Base-by-base conservation (phyloP, 371 early-diverging fungal genomes). In the Mucor racemosus region DNA sequence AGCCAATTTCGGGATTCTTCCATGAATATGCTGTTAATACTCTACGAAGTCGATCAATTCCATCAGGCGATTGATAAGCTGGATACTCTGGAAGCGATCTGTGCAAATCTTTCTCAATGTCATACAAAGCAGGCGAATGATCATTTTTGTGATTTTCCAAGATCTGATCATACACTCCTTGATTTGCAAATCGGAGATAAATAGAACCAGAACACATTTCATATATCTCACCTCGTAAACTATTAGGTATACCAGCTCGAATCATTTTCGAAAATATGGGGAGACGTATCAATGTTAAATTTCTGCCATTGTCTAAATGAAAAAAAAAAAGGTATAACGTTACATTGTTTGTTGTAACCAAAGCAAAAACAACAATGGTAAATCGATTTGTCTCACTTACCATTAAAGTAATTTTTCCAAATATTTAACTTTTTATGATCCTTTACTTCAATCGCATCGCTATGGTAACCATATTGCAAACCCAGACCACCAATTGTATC, bases 91-190 rank as follows among this genome's bases (percentile, higher is more conserved):
- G 99, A n/a, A 98, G 76, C 10, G 91, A 90, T 76, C 91, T 86
- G 66, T 94, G 96, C 64, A 99, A 74, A 72, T 99, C 99, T 77
- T 99, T 99, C 74, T 99, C 99, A 57, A 99, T 99, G 71, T 98
- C 99, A 55, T 97, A 97, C 5, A 86, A 85, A 8, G 92, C 87
- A n/a, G 90, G 68, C 0, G 93, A 91, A 39, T 70, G 75, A 60
- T 85, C 83, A 10, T 90, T 81, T 41, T 84, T 83, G 26, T 90
- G 82, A 31, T 91, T 89, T 21, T 86, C 81, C 46, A 95, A 86
- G 19, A 96, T 79, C 34, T 84, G 74, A 11, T 89, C 81, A 76
- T 96, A 98, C 35, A 91, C 82, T 5, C 95, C 95, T 34, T 85
- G 84, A 69, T 95, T 90, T 76, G 90, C 86, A 72, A 91, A 94